A percentile compares a stretch with the other conserved stretches of the same genome.
phyloP scores from a whole-genome alignment of 371 early-diverging fungal species.

The Haplosporangium sp. region DNA sequence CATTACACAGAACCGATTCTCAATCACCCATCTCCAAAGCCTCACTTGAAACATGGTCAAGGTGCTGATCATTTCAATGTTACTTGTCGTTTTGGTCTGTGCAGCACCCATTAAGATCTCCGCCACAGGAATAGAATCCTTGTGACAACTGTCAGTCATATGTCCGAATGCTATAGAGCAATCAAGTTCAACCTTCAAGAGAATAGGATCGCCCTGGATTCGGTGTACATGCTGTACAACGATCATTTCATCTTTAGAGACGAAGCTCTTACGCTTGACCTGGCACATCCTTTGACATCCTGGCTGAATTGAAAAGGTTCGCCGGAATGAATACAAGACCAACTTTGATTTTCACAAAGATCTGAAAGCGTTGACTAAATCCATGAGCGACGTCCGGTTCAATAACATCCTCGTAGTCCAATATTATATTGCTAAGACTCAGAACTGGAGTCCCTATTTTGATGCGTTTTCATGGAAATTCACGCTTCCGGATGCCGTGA shows the following conservation, averaged over 20 bases:
- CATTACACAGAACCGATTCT: no score
- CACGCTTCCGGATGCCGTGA: no score
- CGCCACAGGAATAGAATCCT: neutral
- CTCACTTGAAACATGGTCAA: neutral
- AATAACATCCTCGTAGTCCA: no score
- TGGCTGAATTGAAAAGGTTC: conserved; percentile 12
- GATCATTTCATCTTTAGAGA: conserved; percentile 35
- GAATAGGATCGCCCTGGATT: conserved; percentile 12
- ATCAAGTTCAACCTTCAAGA: conserved; percentile 13
- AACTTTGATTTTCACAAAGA: conserved; percentile 29
- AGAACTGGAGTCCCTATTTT: no score
- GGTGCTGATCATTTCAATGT: conserved; percentile 1
- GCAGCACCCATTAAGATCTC: conserved; percentile 8
- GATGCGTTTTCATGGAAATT: no score
- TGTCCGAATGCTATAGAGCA: conserved; percentile 24
- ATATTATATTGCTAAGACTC: no score
- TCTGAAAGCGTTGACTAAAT: conserved; percentile 1
- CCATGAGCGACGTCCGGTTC: no score
- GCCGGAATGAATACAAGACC: neutral
- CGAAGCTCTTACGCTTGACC: conserved; percentile 18
- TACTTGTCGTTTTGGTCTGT: conserved; percentile 3
- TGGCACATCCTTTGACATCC: conserved; percentile 22
- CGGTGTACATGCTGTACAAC: conserved; percentile 16
- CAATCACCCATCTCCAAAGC: no score
- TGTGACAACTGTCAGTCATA: conserved; percentile 4